phyloP scores from a whole-genome alignment of 2,329 filamentous ascomycete genomes.

The Pseudomassariella vexata region DNA sequence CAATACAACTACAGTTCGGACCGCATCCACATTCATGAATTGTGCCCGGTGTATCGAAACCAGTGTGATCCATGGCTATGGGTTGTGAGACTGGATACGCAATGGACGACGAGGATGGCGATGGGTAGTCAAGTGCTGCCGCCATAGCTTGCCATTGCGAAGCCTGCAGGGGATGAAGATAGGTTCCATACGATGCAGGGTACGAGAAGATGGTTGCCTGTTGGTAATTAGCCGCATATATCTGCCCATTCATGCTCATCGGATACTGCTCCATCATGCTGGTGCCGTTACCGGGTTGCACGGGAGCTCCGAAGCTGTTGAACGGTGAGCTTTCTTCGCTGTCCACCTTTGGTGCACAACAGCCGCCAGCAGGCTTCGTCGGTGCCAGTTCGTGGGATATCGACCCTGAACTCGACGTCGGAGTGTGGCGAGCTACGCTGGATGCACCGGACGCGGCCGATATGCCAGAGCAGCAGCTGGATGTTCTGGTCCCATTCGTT shows the following conservation, averaged over 20 bases:
- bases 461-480: slow-evolving; percentile 6
- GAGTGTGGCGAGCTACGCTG: neutral
- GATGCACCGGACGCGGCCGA: no score
- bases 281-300: slow-evolving; percentile 10
- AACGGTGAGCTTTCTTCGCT: neutral
- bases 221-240: slow-evolving; percentile 34
- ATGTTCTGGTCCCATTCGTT: neutral
- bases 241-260: slow-evolving; percentile 30
- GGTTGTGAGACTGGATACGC: no score
- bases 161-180: slow-evolving; percentile 9
- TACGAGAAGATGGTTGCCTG: slow-evolving; percentile 49
- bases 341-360: neutral
- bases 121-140: neutral
- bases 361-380: neutral
- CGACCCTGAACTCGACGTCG: slow-evolving; percentile 2
- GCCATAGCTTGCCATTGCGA: neutral
- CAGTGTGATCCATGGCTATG: no score
- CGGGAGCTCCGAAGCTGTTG: neutral
- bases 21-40: slow-evolving; percentile 4
- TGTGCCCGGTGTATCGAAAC: neutral
- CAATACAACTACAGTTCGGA: slow-evolving; percentile 2
- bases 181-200: slow-evolving; percentile 48
- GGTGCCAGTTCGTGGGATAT: slow-evolving; percentile 7
- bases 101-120: slow-evolving; percentile 1
- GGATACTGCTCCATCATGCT: slow-evolving; percentile 27